Percentiles rank a stretch among this genome's conserved stretches.
phyloP scores from a whole-genome alignment of 192 early-diverging fungal species.

The Oehlia diaphana region DNA sequence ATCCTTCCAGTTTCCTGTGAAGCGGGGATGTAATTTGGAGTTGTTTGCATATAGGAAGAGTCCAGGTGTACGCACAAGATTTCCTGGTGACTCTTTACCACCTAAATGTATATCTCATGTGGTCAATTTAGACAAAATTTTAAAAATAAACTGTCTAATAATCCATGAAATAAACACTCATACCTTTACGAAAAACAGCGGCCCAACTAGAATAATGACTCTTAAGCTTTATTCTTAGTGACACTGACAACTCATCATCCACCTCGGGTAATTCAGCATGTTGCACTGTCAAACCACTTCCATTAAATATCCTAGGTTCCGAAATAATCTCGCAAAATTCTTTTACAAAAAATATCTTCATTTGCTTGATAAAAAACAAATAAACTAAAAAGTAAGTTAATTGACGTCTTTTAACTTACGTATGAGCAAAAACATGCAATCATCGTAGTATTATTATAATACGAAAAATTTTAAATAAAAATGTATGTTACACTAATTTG shows the following conservation, averaged over 20 bases:
- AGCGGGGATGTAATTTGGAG: neutral
- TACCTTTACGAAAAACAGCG: conserved; percentile 22
- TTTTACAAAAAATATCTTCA: too few relatives aligned
- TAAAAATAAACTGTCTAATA: neutral
- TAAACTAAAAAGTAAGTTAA: too few relatives aligned
- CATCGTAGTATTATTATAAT: too few relatives aligned
- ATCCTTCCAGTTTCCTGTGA: neutral
- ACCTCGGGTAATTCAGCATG: conserved; percentile 1
- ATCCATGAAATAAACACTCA: too few relatives aligned
- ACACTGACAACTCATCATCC: conserved; percentile 8
- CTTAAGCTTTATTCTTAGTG: neutral
- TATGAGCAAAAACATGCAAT: too few relatives aligned
- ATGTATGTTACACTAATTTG: too few relatives aligned
- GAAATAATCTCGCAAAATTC: neutral
- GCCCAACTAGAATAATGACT: neutral
- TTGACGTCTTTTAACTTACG: too few relatives aligned
- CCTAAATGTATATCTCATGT: neutral
- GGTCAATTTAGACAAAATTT: neutral
- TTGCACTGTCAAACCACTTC: neutral
- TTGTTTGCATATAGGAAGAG: neutral
- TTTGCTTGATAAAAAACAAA: too few relatives aligned
- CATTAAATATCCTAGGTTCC: neutral
- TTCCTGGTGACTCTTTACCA: too few relatives aligned
- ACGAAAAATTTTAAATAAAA: too few relatives aligned
- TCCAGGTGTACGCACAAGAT: neutral